Percentiles rank a stretch among this genome's conserved stretches.
Conservation (phyloP, 2,329 filamentous ascomycete genomes). For the Paraphaeosphaeria sporulosa region DNA sequence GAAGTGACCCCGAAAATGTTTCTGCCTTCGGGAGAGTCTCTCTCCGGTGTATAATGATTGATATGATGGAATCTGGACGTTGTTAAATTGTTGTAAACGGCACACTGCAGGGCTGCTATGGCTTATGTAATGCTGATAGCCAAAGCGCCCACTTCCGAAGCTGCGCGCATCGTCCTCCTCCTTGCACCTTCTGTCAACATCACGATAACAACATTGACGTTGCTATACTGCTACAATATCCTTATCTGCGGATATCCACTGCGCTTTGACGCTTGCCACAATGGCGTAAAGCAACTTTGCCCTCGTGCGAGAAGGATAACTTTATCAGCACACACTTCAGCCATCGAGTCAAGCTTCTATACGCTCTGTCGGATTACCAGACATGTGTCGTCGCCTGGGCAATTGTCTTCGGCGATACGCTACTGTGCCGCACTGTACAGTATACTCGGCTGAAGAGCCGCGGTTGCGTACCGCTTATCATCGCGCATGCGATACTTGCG, state of each 20-base stretch:
- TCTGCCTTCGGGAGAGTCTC: constrained; percentile 25
- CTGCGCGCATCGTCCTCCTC: background rate
- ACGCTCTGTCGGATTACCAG: background rate
- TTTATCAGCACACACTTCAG: background rate
- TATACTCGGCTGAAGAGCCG: background rate
- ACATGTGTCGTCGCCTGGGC: background rate
- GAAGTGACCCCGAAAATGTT: constrained; percentile 29
- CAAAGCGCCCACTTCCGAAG: background rate
- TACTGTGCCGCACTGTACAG: background rate
- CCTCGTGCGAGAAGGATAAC: background rate
- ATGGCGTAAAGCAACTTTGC: background rate
- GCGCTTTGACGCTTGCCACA: background rate
- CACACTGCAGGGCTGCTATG: background rate
- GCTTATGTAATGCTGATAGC: background rate
- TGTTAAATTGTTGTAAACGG: background rate
- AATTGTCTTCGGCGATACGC: background rate
- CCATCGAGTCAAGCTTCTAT: background rate
- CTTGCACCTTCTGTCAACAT: background rate
- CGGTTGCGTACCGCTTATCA: background rate
- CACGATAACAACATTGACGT: background rate
- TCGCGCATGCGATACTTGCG: background rate
- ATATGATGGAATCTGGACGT: constrained; percentile 8
- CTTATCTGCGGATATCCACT: background rate
- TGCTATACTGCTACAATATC: background rate
- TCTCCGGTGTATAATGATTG: constrained; percentile 30